phyloP scores from a whole-genome alignment of 192 early-diverging fungal genomes.

The Linnemannia elongata region DNA sequence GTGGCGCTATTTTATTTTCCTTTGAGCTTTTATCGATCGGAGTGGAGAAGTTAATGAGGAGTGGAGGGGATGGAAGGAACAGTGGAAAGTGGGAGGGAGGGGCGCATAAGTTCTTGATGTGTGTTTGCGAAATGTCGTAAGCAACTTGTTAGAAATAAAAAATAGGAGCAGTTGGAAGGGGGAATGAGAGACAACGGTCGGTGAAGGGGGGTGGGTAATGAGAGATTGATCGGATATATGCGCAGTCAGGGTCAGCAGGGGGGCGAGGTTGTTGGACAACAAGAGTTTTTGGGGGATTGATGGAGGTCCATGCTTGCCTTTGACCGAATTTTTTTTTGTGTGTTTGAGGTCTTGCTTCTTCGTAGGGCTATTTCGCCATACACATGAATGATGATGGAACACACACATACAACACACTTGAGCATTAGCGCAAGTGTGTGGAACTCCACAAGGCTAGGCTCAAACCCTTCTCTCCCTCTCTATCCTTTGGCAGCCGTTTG shows the following conservation, averaged over 20 bases:
- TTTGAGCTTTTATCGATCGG: not conserved
- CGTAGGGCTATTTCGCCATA: not conserved
- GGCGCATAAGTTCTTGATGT: not conserved
- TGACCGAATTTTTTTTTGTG: not conserved
- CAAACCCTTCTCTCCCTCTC: not conserved
- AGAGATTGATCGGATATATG: not conserved
- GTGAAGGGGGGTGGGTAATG: not conserved
- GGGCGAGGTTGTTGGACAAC: too few relatives aligned
- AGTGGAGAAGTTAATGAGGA: not conserved
- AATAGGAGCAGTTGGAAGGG: not conserved
- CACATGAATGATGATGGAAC: constrained; percentile 1
- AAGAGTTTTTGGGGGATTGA: not conserved
- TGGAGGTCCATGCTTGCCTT: not conserved
- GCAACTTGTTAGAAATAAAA: not conserved
- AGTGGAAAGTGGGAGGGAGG: too few relatives aligned
- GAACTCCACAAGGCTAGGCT: not conserved
- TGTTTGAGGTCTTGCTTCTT: not conserved
- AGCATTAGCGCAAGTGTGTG: not conserved
- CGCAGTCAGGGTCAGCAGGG: constrained; percentile 3
- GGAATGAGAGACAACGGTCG: not conserved
- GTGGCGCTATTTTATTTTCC: constrained; percentile 1
- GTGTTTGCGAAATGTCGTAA: not conserved
- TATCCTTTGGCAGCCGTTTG: not conserved
- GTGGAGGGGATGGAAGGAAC: not conserved
- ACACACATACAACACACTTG: not conserved